Percentiles rank a stretch among this genome's conserved stretches.
Conservation (phyloP, 2,329 filamentous ascomycete species). For the Trichoderma simmonsii region DNA sequence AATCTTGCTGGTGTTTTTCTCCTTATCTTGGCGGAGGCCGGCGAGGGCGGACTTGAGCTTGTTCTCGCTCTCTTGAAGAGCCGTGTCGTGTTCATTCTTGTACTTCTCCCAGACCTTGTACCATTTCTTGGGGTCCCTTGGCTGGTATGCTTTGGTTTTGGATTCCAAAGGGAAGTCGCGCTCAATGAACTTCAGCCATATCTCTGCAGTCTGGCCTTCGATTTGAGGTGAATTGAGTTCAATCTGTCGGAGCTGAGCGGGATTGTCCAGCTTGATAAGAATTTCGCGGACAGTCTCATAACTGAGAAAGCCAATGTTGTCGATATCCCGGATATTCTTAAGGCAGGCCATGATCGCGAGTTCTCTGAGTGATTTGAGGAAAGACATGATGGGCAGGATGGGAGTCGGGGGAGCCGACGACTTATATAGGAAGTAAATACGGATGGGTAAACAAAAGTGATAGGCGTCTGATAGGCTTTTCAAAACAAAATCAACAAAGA, state of each 20-base stretch:
- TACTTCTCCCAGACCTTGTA: slow-evolving; percentile 73
- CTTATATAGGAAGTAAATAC: not conserved
- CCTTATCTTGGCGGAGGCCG: slow-evolving; percentile 56
- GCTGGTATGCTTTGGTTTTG: slow-evolving; percentile 60
- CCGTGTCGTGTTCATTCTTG: slow-evolving; percentile 54
- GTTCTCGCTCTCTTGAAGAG: slow-evolving; percentile 58
- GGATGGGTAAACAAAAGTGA: not conserved
- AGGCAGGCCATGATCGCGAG: slow-evolving; percentile 51
- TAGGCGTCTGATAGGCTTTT: not conserved
- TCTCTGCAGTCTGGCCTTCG: slow-evolving; percentile 62
- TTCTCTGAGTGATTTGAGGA: slow-evolving; percentile 48
- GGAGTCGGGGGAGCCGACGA: not conserved
- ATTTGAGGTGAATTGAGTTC: slow-evolving; percentile 77
- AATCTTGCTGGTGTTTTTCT: slow-evolving; percentile 55
- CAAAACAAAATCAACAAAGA: not conserved
- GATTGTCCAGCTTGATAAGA: slow-evolving; percentile 67
- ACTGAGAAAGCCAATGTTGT: slow-evolving; percentile 68
- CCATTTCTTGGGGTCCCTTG: slow-evolving; percentile 68
- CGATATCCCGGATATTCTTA: slow-evolving; percentile 55
- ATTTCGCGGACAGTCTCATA: slow-evolving; percentile 63
- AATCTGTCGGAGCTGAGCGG: slow-evolving; percentile 70
- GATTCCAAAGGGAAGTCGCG: slow-evolving; percentile 68
- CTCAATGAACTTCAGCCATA: slow-evolving; percentile 78
- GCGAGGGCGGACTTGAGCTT: slow-evolving; percentile 56
- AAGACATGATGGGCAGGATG: slow-evolving; percentile 34